These are phyloP conservation scores for Gossypium davidsonii DNA, from an alignment of 441 rosid species.

Conservation along the genomic window DNA sequence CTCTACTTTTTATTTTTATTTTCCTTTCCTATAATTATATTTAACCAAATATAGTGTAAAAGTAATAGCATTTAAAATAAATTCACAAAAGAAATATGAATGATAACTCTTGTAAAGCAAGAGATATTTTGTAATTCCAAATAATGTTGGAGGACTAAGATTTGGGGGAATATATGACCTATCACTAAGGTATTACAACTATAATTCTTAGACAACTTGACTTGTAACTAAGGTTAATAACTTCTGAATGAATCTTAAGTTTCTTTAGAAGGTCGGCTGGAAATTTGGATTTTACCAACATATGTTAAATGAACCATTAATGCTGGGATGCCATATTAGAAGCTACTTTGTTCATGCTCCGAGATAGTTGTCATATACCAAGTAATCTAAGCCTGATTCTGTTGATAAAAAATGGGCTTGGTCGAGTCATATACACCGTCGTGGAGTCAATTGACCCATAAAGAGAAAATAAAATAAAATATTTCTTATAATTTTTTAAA, in stretches of 20 bases:
- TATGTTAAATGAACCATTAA: neutral
- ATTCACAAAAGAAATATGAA: neutral
- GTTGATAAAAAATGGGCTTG: too few species aligned
- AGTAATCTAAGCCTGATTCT: too few species aligned
- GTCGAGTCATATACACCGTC: too few species aligned
- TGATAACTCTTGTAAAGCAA: neutral
- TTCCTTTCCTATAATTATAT: too few species aligned
- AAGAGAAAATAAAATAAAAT: too few species aligned
- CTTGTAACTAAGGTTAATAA: neutral
- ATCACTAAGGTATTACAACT: neutral
- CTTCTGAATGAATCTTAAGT: neutral
- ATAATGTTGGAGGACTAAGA: neutral
- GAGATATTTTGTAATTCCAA: neutral
- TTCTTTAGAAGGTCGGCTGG: neutral
- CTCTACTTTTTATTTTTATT: too few species aligned
- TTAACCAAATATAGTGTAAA: neutral
- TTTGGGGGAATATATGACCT: neutral
- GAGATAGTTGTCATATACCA: neutral
- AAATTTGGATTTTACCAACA: neutral
- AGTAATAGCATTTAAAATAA: neutral
- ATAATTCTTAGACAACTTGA: neutral
- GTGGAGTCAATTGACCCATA: too few species aligned
- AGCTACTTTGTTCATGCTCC: neutral
- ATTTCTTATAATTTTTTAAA: too few species aligned
- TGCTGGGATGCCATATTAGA: neutral